Conservation (phyloP, 257 asterid genomes). For the Solanum habrochaites region DNA sequence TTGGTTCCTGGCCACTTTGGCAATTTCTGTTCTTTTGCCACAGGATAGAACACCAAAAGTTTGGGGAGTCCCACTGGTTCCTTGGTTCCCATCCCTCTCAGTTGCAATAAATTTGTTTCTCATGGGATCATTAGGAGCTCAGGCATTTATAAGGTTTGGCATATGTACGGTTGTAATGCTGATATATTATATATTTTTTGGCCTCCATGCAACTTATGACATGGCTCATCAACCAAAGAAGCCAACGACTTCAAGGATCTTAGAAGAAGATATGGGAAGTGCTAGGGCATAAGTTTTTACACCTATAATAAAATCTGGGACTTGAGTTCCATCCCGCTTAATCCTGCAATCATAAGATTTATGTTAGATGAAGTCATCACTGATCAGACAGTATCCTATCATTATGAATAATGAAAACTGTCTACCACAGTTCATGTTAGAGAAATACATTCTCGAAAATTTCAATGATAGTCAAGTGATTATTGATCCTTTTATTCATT, state of each 20-base stretch:
- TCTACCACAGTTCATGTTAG: not conserved
- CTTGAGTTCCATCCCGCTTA: not conserved
- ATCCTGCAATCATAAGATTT: not conserved
- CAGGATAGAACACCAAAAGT: constrained; percentile 31
- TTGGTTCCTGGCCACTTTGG: constrained; percentile 38
- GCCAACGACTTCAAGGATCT: constrained; percentile 5
- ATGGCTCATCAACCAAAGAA: constrained; percentile 29
- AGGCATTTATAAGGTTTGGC: constrained; percentile 34
- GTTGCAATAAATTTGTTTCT: constrained; percentile 49
- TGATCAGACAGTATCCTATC: not conserved
- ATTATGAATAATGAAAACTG: not conserved
- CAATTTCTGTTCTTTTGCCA: constrained; percentile 31
- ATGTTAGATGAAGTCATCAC: not conserved
- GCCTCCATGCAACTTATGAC: constrained; percentile 54
- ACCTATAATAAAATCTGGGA: not conserved
- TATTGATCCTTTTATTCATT: not conserved
- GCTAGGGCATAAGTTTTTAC: not conserved
- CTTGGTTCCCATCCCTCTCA: constrained; percentile 55
- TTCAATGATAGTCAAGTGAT: not conserved
- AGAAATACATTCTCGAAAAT: not conserved
- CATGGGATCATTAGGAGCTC: constrained; percentile 48
- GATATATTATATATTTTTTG: constrained; percentile 33
- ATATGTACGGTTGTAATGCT: constrained; percentile 36
- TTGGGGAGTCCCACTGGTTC: constrained; percentile 61
- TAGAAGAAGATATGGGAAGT: not conserved